Evolutionary conservation across 2,329 filamentous ascomycete genomes (phyloP), one percentile per base, ranked within the genome.

Genomic region (Fusarium nanum): DNA sequence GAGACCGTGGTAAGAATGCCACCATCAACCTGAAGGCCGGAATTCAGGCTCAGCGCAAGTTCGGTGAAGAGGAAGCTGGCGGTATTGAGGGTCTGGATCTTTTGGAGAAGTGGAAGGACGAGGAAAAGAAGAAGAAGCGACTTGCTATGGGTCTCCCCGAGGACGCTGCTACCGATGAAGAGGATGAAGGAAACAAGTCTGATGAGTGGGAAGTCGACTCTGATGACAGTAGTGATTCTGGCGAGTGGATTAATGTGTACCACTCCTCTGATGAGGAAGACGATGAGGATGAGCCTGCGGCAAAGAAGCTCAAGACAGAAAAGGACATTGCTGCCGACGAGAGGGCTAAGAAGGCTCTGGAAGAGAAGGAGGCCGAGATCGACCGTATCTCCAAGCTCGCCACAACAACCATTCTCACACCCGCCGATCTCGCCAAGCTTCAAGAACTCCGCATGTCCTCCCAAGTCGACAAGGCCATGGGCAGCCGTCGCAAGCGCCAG

Each of bases 361-460:
- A 67, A n/a, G 80, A 80, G 28, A 78, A 82, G 7, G 82, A 83
- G n/a, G 81, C 80, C 14, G 82, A 85, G 64, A 73, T 83, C 9
- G 78, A 83, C 59, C 82, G 84, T 67, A 87, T 89, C 71, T 89
- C 91, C 14, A 93, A 90, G 75, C 88, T 98, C 45, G 94, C 94
- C n/a, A 97, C 93, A 0, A 97, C 93, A 4, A 92, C 93, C 50
- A 97, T 99, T 71, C 90, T 99, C 67, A 99, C 96, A 0, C 96
- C 96, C 0, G 96, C 96, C 14, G 96, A 99, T 80, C 87, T 98
- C n/a, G 91, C 93, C 73, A 98, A 98, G 79, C 90, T 99, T 22
- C 90, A 93, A 67, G 95, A 98, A 81, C 89, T 99, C 25, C 92
- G 93, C 48, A 85, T 92, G 52, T 85, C 91, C 45, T 89, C 93